Base-by-base conservation (phyloP, 73 alveolate species). In the Paramecium caudatum region DNA sequence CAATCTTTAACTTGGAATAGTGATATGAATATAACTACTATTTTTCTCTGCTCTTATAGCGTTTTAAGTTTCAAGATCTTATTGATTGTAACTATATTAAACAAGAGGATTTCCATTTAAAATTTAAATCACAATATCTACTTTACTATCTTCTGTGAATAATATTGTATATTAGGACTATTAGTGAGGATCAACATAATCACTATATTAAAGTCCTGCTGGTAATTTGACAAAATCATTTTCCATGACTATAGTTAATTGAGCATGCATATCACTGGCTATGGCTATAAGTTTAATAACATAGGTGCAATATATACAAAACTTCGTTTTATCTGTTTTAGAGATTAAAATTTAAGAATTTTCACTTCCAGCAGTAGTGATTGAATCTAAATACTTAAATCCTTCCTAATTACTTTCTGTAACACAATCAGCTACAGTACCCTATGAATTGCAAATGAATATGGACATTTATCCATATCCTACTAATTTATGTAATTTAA, bases 381-480 rank as follows among this genome's bases (percentile, higher is more conserved):
- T 47, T 19, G 13, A 9, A 12, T 74, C 46, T 16, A 41, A 45
- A 74, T 36, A 43, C 19, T 74, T 32, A 17, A 68, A 68, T 32
- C 34, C 62, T 4, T 15, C 68, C 6, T 37, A 23, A 41, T 74
- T 43, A 17, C 43, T 74, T 10, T 74, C 88, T 23, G 36, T 45
- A 39, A 74, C 47, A 21, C 88, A 74, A 15, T 74, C 88, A 39
- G 43, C 68, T 9, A 74, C 16, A 8, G 36, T 23, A 41, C 47
- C 32, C 19, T 36, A 13, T 43, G 25, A 30, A 12, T 37, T 23
- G 34, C 88, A 74, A 8, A 39, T 74, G 21, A 30, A 74, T 36
- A 74, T 30, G 19, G 62, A 12, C 62, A 74, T 74, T 0, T 39
- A 41, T n/a, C 88, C 88, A 74, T 74, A 74, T 37, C 69, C 62